phyloP scores from a whole-genome alignment of 2,329 filamentous ascomycete genomes.

The Beauveria caledonica region DNA sequence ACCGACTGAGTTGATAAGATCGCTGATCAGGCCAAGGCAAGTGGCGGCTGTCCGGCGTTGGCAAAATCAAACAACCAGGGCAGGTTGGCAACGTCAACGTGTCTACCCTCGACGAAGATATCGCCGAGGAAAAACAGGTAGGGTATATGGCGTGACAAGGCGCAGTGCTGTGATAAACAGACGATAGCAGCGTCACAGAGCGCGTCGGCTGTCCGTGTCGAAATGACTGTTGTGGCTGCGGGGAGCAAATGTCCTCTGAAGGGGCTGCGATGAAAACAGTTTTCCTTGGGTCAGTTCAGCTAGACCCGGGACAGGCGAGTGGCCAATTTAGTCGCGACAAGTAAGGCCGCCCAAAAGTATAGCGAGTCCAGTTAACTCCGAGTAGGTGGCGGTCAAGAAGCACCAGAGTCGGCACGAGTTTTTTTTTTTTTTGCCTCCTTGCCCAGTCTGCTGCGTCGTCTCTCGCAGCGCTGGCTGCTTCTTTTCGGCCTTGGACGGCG shows the following conservation, averaged over 20 bases:
- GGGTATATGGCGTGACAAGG: constrained; percentile 7
- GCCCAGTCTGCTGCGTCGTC: background rate
- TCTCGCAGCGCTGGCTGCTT: background rate
- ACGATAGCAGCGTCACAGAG: background rate
- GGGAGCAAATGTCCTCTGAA: background rate
- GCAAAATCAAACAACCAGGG: constrained; percentile 7
- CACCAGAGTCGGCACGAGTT: background rate
- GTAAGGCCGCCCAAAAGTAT: background rate
- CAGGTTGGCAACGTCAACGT: background rate
- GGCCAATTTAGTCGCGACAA: constrained; percentile 8
- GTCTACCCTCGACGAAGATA: background rate
- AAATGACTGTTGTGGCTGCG: constrained; percentile 6
- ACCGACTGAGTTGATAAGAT: background rate
- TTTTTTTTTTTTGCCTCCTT: background rate
- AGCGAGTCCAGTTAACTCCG: constrained; percentile 7
- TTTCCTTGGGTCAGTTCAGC: background rate
- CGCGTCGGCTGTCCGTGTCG: background rate
- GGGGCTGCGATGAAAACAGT: constrained; percentile 3
- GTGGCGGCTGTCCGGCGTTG: background rate
- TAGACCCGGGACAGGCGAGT: constrained; percentile 3
- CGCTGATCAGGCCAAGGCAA: background rate
- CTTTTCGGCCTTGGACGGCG: background rate
- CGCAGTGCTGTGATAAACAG: background rate
- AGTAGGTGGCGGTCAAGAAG: constrained; percentile 9
- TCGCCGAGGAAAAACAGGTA: background rate